Percentiles rank a stretch among this genome's conserved stretches.
Conservation (phyloP, 2,329 filamentous ascomycete genomes). For the Allantophomopsis cytisporea region DNA sequence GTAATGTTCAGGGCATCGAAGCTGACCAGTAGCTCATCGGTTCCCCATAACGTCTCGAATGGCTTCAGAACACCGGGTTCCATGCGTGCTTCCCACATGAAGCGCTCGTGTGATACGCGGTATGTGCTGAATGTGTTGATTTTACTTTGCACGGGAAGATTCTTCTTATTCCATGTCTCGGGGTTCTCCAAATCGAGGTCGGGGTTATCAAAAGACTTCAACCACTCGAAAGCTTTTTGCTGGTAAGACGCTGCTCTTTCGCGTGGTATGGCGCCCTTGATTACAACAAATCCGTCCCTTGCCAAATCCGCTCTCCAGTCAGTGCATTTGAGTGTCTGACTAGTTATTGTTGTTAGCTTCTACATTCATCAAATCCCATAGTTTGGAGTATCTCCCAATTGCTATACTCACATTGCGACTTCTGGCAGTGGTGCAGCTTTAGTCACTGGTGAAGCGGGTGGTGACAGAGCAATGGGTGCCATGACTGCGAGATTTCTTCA, state of each 20-base stretch:
- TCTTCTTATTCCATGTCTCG: constrained; percentile 20
- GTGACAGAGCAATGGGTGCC: no score
- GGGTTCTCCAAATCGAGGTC: constrained; percentile 13
- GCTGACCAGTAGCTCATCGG: constrained; percentile 20
- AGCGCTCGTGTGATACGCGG: constrained; percentile 22
- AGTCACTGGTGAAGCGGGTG: no score
- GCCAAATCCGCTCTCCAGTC: constrained; percentile 22
- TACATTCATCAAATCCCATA: no score
- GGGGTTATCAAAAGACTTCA: constrained; percentile 10
- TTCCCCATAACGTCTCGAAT: constrained; percentile 21
- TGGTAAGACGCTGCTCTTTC: constrained; percentile 23
- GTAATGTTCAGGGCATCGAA: constrained; percentile 26
- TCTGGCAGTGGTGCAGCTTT: no score
- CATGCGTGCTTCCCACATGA: constrained; percentile 23
- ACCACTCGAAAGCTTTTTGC: constrained; percentile 11
- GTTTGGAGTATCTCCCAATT: no score
- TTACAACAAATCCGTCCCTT: constrained; percentile 26
- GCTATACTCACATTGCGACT: no score
- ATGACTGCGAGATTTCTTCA: no score
- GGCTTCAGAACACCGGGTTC: constrained; percentile 23
- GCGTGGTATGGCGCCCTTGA: constrained; percentile 28
- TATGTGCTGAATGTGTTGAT: constrained; percentile 19
- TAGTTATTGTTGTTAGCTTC: no score
- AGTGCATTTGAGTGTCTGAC: no score
- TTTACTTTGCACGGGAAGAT: constrained; percentile 21